These are phyloP conservation scores for Globisporangium orthogonon DNA, from an alignment of 352 stramenopile species.

Conservation along the genomic window DNA sequence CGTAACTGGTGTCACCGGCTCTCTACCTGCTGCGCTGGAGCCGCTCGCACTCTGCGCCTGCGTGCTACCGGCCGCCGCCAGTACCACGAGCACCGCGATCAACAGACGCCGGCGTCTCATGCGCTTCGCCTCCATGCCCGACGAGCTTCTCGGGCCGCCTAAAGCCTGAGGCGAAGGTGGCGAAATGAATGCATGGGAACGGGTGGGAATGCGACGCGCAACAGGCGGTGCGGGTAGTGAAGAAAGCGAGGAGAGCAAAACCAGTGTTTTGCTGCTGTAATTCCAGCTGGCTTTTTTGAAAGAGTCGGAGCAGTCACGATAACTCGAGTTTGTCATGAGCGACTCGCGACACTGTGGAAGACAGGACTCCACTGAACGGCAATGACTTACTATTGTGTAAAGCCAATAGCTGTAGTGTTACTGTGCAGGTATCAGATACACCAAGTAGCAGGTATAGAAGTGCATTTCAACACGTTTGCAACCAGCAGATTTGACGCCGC, in stretches of 20 bases:
- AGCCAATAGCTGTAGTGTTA: neutral
- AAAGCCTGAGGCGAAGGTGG: neutral
- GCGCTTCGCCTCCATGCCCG: neutral
- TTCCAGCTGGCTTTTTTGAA: neutral
- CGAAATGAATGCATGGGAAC: neutral
- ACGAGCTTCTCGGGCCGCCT: neutral
- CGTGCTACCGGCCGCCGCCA: neutral
- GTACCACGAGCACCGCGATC: neutral
- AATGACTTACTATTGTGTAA: too few relatives aligned
- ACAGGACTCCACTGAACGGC: too few relatives aligned
- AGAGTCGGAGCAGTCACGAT: neutral
- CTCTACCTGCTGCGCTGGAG: neutral
- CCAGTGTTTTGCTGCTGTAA: neutral
- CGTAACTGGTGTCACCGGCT: neutral
- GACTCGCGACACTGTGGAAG: too few relatives aligned
- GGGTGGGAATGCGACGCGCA: neutral
- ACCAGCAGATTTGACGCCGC: too few relatives aligned
- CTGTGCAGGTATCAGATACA: too few relatives aligned
- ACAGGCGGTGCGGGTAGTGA: too few relatives aligned
- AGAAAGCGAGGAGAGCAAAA: too few relatives aligned
- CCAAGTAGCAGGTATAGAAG: too few relatives aligned
- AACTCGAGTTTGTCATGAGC: neutral
- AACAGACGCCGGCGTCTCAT: neutral
- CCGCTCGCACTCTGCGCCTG: conserved; percentile 1
- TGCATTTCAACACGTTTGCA: too few relatives aligned